A percentile compares a stretch with the other conserved stretches of the same genome.
Conservation (phyloP, 129 eudicot species). For the Centella asiatica region DNA sequence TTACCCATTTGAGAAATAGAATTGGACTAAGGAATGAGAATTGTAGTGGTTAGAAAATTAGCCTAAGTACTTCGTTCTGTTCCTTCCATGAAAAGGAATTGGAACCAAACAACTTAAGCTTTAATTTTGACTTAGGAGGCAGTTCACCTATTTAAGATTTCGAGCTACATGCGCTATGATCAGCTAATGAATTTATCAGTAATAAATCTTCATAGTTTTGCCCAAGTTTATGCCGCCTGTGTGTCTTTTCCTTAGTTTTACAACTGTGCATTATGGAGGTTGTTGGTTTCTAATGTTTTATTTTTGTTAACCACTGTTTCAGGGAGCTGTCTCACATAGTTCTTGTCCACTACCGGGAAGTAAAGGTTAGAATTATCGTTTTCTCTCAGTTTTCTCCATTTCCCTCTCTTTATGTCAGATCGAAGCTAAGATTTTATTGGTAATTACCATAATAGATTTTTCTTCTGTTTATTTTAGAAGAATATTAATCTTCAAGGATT, state of each 20-base stretch:
- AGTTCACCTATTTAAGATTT: neutral
- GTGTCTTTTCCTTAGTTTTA: conserved; percentile 7
- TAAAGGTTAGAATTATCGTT: conserved; percentile 50
- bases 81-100: neutral
- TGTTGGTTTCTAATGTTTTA: conserved; percentile 11
- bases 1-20: too few relatives aligned
- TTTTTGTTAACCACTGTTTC: conserved; percentile 30
- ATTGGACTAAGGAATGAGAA: too few relatives aligned
- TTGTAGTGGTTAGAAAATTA: too few relatives aligned
- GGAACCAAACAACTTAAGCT: neutral
- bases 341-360: conserved; percentile 96
- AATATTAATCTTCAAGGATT: neutral
- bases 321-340: conserved; percentile 91
- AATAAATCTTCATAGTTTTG: neutral
- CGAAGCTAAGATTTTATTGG: neutral
- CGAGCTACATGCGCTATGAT: neutral
- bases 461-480: neutral
- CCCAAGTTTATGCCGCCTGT: neutral
- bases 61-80: too few relatives aligned
- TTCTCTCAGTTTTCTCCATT: neutral
- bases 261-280: neutral
- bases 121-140: neutral
- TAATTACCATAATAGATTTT: neutral
- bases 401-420: neutral
- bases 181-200: neutral